Base-by-base conservation (phyloP, 176 grass and related monocot species). In the Musa itinerans region DNA sequence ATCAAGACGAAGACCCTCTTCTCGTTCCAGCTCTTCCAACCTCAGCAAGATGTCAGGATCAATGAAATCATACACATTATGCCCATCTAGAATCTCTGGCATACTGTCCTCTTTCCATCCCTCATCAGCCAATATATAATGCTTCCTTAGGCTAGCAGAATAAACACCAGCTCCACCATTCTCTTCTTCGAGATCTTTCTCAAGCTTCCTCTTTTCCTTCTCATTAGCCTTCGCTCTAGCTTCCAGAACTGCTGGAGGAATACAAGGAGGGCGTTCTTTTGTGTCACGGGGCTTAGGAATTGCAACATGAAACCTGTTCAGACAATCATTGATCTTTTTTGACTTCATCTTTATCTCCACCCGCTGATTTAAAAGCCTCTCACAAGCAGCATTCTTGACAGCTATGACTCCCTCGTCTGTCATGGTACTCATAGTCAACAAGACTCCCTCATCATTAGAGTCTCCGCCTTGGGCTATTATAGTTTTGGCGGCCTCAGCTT, bases 81-180 rank as follows among this genome's bases (percentile, higher is more conserved):
- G 91, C 15, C 91, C 91, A 79, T 93, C 87, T 50, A 93, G 58
- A 26, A 87, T 83, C 82, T 87, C 85, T n/a, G 85, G 85, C 73
- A 87, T 75, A 69, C 72, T 72, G 63, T 93, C 90, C 15, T 90
- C 85, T 79, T 90, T 93, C 90, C 90, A 93, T 64, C 90, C 90
- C 72, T 87, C 85, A 62, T 83, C 1, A n/a, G 85, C 75, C 87
- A 93, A 83, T 1, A 93, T 14, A 74, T 93, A 90, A 74, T 80
- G 91, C 63, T 93, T 93, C 77, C 76, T 90, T 12, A 93, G 74
- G 63, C 76, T 93, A n/a, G 80, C 85, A 71, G 91, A 93, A 90
- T 93, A 93, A 14, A 93, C 87, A 12, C 91, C 91, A 79, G 91
- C 90, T 81, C 87, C 90, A 81, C 90, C 90, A 87, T 87, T 93